A percentile compares a stretch with the other conserved stretches of the same genome.
phyloP scores from a whole-genome alignment of 768 basidiomycete genomes.

The Kwoniella sp. region DNA sequence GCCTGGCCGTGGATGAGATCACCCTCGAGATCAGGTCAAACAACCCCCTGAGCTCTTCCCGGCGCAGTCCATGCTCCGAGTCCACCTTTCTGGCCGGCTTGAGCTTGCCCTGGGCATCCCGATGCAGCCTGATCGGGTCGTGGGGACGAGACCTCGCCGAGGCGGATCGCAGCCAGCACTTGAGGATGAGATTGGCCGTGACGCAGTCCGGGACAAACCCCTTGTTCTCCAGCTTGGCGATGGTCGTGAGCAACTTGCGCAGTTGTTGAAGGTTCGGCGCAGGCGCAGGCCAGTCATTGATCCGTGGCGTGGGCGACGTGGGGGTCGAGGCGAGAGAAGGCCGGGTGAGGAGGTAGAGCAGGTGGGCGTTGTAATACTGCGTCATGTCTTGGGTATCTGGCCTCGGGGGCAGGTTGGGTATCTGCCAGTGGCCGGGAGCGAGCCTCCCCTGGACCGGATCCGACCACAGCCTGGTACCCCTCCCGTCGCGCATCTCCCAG shows the following conservation, averaged over 20 bases:
- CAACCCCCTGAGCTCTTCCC: slow-evolving; percentile 55
- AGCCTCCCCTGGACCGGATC: not conserved
- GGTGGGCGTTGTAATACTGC: slow-evolving; percentile 14
- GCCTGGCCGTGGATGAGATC: no score
- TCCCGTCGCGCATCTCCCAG: slow-evolving; percentile 10
- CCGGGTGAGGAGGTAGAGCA: slow-evolving; percentile 15
- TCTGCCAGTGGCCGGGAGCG: slow-evolving; percentile 15
- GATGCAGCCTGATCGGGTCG: no score
- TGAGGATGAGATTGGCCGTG: slow-evolving; percentile 67
- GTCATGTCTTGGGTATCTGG: not conserved
- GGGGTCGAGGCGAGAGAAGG: slow-evolving; percentile 23
- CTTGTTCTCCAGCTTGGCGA: slow-evolving; percentile 51
- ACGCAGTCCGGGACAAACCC: slow-evolving; percentile 63
- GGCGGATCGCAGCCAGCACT: slow-evolving; percentile 59
- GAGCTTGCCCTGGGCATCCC: not conserved
- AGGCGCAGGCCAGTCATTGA: slow-evolving; percentile 1
- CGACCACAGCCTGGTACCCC: slow-evolving; percentile 4
- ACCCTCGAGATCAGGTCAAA: slow-evolving; percentile 62
- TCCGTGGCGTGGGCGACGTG: not conserved
- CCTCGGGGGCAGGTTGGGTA: slow-evolving; percentile 5
- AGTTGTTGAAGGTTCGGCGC: slow-evolving; percentile 18
- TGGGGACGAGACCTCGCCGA: no score
- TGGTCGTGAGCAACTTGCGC: slow-evolving; percentile 50
- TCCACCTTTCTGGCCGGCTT: slow-evolving; percentile 1
- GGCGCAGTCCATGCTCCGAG: slow-evolving; percentile 51